A percentile compares a stretch with the other conserved stretches of the same genome.
phyloP scores from a whole-genome alignment of 495 filamentous ascomycete species.

The Massariosphaeria phaeospora region DNA sequence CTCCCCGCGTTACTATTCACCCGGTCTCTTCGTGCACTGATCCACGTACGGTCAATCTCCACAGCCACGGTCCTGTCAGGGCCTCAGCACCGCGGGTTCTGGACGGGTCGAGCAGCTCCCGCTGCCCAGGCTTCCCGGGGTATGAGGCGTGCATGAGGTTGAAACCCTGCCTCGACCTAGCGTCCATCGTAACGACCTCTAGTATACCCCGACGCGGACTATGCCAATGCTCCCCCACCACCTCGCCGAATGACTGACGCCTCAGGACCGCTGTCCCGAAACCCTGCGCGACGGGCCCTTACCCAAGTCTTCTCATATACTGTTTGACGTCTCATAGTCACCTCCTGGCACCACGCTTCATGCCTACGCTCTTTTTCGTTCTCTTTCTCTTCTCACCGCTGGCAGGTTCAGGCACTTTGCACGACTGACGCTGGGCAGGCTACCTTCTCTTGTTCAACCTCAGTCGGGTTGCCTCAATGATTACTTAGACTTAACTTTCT shows the following conservation, averaged over 20 bases:
- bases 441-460: conserved; percentile 30
- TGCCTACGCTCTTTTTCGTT: conserved; percentile 34
- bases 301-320: conserved; percentile 34
- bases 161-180: conserved; percentile 34
- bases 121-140: conserved; percentile 11
- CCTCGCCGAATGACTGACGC: conserved; percentile 32
- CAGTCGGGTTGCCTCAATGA: conserved; percentile 32
- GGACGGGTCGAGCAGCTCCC: conserved; percentile 24
- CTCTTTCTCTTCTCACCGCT: conserved; percentile 30
- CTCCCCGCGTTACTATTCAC: no score
- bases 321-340: conserved; percentile 34
- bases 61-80: conserved; percentile 5
- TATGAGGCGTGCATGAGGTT: conserved; percentile 31
- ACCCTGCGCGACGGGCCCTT: conserved; percentile 27
- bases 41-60: conserved; percentile 6
- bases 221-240: conserved; percentile 27
- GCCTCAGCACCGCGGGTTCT: conserved; percentile 9
- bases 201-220: conserved; percentile 20
- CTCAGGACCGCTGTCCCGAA: conserved; percentile 35
- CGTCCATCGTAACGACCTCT: conserved; percentile 14
- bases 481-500: conserved; percentile 28
- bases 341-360: conserved; percentile 27
- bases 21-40: neutral
- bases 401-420: conserved; percentile 34
- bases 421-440: conserved; percentile 32